Percentiles rank a stretch among this genome's conserved stretches.
These are phyloP conservation scores for Pythium dissimile DNA, from an alignment of 352 stramenopile genomes.

Conservation along the genomic window DNA sequence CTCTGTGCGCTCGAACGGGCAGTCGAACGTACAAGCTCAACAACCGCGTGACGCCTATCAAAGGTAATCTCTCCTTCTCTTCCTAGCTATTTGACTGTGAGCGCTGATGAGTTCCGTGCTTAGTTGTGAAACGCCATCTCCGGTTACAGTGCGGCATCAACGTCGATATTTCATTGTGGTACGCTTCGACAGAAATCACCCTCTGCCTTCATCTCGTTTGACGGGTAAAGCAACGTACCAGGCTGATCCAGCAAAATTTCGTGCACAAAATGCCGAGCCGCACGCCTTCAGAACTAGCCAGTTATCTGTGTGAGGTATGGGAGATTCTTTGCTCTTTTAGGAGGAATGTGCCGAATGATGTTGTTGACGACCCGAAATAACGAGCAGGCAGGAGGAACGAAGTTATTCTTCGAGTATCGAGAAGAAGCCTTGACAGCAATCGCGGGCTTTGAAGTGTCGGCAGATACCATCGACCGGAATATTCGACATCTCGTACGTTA, in stretches of 20 bases:
- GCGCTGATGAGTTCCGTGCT: neutral
- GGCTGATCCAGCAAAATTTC: slow-evolving; percentile 43
- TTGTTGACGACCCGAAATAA: neutral
- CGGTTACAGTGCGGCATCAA: slow-evolving; percentile 35
- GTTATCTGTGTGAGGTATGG: slow-evolving; percentile 37
- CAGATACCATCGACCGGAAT: slow-evolving; percentile 12
- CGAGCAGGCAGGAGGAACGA: slow-evolving; percentile 33
- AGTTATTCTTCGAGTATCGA: slow-evolving; percentile 35
- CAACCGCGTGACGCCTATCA: slow-evolving; percentile 32
- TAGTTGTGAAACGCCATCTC: slow-evolving; percentile 41
- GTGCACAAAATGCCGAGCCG: slow-evolving; percentile 34
- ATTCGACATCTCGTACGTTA: slow-evolving; percentile 21
- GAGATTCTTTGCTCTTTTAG: neutral
- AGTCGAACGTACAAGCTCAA: slow-evolving; percentile 37
- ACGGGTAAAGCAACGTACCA: neutral
- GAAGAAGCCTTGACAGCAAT: slow-evolving; percentile 27
- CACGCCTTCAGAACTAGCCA: slow-evolving; percentile 28
- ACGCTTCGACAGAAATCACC: too few relatives aligned
- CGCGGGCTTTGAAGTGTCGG: slow-evolving; percentile 15
- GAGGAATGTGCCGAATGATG: neutral
- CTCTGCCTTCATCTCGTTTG: too few relatives aligned
- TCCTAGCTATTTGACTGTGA: neutral
- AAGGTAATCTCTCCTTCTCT: slow-evolving; percentile 19
- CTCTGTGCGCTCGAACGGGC: slow-evolving; percentile 24
- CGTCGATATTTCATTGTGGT: slow-evolving; percentile 41